Conservation (phyloP, 441 rosid species). For the Euphorbia schlechtendalii region DNA sequence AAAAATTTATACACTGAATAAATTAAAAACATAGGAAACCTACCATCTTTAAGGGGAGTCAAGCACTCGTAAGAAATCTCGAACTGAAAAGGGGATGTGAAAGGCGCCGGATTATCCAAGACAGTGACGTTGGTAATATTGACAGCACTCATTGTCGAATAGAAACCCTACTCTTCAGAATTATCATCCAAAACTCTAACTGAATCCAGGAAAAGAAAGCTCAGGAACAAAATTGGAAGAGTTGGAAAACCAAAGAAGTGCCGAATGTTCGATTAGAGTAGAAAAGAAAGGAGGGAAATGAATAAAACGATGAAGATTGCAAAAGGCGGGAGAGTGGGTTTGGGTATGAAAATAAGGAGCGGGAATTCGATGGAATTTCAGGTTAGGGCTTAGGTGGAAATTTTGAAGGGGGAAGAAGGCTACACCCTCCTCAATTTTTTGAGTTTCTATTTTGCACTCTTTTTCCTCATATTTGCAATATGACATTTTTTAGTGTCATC, state of each 20-base stretch:
- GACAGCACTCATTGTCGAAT: slow-evolving; percentile 71
- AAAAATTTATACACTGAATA: too few species aligned
- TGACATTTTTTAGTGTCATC: too few species aligned
- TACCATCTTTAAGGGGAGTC: slow-evolving; percentile 94
- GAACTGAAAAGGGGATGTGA: slow-evolving; percentile 81
- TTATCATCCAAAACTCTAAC: slow-evolving; percentile 23
- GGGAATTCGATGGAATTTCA: slow-evolving; percentile 2
- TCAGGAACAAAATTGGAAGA: background rate
- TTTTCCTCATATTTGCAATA: too few species aligned
- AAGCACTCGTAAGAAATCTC: slow-evolving; percentile 97
- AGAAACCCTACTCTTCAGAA: slow-evolving; percentile 26
- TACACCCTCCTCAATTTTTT: too few species aligned
- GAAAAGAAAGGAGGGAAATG: background rate
- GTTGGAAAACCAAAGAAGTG: background rate
- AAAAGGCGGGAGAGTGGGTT: slow-evolving; percentile 9
- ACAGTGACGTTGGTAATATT: slow-evolving; percentile 86
- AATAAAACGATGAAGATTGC: background rate
- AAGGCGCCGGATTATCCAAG: slow-evolving; percentile 84
- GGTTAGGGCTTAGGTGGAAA: slow-evolving; percentile 9
- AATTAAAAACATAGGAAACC: background rate
- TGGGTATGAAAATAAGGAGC: slow-evolving; percentile 5
- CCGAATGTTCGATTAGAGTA: background rate
- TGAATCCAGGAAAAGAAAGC: background rate
- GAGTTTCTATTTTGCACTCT: background rate
- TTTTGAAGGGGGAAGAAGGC: background rate